Conservation (phyloP, 495 filamentous ascomycete species). For the Penicillium silybi region DNA sequence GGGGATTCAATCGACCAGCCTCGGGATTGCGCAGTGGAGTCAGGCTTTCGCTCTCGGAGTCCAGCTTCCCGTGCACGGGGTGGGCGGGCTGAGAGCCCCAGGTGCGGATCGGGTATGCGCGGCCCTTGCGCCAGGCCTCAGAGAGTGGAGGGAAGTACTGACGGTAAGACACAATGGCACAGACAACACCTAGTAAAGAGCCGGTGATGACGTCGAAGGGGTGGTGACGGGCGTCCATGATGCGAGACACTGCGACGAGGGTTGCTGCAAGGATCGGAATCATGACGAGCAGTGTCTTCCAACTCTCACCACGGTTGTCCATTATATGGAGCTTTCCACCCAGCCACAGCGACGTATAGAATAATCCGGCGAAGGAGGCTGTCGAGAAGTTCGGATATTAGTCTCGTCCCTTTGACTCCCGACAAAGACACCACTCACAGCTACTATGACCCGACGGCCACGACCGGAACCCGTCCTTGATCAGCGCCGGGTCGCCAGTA, state of each 20-base stretch:
- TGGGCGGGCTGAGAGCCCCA: constrained; percentile 47
- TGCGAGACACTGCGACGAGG: constrained; percentile 52
- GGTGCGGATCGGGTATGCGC: constrained; percentile 57
- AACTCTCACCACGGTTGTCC: constrained; percentile 69
- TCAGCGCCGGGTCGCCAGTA: constrained; percentile 54
- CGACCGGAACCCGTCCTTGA: constrained; percentile 83
- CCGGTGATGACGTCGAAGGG: constrained; percentile 86
- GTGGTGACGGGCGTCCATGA: constrained; percentile 82
- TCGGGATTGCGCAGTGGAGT: constrained; percentile 32
- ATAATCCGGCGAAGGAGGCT: constrained; percentile 71
- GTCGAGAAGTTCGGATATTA: constrained; percentile 1
- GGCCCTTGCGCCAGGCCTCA: constrained; percentile 56
- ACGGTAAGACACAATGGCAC: constrained; percentile 47
- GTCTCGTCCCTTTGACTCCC: neutral
- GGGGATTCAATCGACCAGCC: constrained; percentile 26
- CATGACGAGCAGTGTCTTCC: constrained; percentile 66
- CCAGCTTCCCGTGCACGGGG: constrained; percentile 15
- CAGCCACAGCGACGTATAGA: constrained; percentile 68
- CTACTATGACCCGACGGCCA: constrained; percentile 71
- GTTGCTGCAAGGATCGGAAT: constrained; percentile 53
- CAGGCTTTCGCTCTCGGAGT: constrained; percentile 21
- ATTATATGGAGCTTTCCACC: constrained; percentile 53
- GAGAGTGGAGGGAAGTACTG: constrained; percentile 56
- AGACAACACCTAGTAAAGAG: constrained; percentile 56
- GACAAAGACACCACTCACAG: constrained; percentile 34